Evolutionary conservation across 371 early-diverging fungal genomes (phyloP), one percentile per base, ranked within the genome.

Genomic region (Mortierella sp.): DNA sequence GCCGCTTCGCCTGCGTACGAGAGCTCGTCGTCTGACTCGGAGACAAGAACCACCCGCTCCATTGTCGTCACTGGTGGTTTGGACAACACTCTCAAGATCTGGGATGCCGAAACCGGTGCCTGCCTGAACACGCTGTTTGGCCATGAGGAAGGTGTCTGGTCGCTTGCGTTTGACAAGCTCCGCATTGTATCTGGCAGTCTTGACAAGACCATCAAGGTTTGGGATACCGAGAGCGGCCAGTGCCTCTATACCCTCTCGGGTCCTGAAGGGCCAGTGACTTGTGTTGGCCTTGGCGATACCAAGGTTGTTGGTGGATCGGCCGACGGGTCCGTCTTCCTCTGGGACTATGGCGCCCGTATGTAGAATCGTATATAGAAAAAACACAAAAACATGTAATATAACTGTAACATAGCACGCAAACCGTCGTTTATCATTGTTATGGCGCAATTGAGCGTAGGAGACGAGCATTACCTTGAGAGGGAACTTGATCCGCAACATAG

Each of bases 101-200:
- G 97, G 96, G 94, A 96, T 80, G 88, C 95, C 65, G 84, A 84
- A 35, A 93, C 95, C 2, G 96, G 97, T 16, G 88, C 92, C 60
- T 95, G 96, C 63, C 80, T 97, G 8, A 91, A 94, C 46, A 96
- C 96, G 1, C 84, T 97, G 63, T 96, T 96, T 90, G 98, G 98
- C 0, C 97, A 98, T 82, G 92, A 94, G 11, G 96, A 96, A 78
- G 98, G 98, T 43, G 96, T 99, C 5, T 96, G 97, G 93, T 92
- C 95, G 3, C 76, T 95, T 41, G 96, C 96, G 8, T 95, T 95
- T 80, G 97, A 98, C 84, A 93, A 95, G 41, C 90, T 98, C 73
- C 92, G 98, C 7, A 94, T 99, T 44, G 95, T 97, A 1, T 95
- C 96, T 74, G 98, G 97, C 0, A 94, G 96, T 12, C 94, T 96